Conservation (phyloP, 352 stramenopile species). For the Globisporangium polare region DNA sequence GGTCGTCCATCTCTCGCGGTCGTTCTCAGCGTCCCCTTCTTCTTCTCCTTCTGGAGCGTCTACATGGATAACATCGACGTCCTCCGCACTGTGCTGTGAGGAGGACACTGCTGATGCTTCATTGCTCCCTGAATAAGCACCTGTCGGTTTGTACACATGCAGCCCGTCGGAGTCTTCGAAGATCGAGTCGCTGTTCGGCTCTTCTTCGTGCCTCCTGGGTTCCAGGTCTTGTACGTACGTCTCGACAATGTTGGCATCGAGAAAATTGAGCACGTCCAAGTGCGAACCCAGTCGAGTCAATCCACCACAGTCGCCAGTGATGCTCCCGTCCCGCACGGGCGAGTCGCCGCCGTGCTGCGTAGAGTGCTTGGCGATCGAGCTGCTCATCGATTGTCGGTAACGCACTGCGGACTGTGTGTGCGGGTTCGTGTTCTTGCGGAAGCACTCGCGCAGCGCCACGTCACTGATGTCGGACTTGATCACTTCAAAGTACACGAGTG, state of each 20-base stretch:
- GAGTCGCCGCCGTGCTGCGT: neutral
- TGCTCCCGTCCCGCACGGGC: neutral
- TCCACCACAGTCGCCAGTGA: conserved; percentile 4
- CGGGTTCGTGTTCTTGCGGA: conserved; percentile 17
- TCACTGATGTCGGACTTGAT: conserved; percentile 28
- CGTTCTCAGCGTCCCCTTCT: neutral
- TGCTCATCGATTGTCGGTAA: neutral
- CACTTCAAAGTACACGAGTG: conserved; percentile 64
- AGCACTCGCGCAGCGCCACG: conserved; percentile 18
- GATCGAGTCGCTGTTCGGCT: conserved; percentile 22
- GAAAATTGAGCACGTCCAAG: conserved; percentile 48
- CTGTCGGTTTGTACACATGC: conserved; percentile 8
- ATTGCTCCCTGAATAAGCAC: neutral
- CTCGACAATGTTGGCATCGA: conserved; percentile 41
- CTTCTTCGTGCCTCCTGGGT: conserved; percentile 8
- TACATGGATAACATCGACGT: conserved; percentile 15
- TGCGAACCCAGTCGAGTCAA: conserved; percentile 16
- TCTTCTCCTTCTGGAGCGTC: neutral
- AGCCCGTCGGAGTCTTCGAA: conserved; percentile 33
- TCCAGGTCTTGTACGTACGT: conserved; percentile 41
- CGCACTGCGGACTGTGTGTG: conserved; percentile 1
- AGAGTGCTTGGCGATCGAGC: neutral
- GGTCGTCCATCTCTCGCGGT: conserved; percentile 12
- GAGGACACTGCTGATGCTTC: conserved; percentile 17
- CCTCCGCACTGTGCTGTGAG: conserved; percentile 28